A percentile compares a stretch with the other conserved stretches of the same genome.
Conservation (phyloP, 441 rosid genomes). For the Pelargonium australe region DNA sequence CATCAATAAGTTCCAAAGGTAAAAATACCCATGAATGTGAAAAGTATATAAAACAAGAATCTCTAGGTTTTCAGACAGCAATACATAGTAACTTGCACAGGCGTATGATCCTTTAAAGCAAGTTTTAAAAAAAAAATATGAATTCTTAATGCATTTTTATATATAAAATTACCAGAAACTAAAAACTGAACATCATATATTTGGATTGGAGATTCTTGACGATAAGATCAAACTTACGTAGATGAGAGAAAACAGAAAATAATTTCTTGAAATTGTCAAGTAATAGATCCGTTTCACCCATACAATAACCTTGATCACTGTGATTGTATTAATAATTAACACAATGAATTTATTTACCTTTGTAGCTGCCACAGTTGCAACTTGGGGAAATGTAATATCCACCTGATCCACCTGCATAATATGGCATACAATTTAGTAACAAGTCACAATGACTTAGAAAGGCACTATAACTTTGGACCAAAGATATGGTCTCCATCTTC, state of each 20-base stretch:
- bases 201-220: background rate
- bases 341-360: slow-evolving; percentile 36
- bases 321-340: background rate
- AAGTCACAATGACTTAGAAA: background rate
- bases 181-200: background rate
- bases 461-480: background rate
- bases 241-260: background rate
- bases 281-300: background rate
- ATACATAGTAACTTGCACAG: background rate
- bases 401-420: slow-evolving; percentile 59
- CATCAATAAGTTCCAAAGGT: too few species aligned
- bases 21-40: too few species aligned
- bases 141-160: too few species aligned
- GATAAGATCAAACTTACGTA: background rate
- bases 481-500: background rate
- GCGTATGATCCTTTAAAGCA: background rate
- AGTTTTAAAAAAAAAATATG: too few species aligned
- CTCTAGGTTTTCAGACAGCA: background rate
- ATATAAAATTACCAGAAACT: too few species aligned
- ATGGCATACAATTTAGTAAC: slow-evolving; percentile 12
- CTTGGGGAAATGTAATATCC: slow-evolving; percentile 57
- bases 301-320: background rate
- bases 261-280: background rate
- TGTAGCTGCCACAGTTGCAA: slow-evolving; percentile 29
- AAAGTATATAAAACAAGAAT: too few species aligned